Evolutionary conservation across 305 asterid genomes (phyloP).

Genomic region (Fraxinus albicans): DNA sequence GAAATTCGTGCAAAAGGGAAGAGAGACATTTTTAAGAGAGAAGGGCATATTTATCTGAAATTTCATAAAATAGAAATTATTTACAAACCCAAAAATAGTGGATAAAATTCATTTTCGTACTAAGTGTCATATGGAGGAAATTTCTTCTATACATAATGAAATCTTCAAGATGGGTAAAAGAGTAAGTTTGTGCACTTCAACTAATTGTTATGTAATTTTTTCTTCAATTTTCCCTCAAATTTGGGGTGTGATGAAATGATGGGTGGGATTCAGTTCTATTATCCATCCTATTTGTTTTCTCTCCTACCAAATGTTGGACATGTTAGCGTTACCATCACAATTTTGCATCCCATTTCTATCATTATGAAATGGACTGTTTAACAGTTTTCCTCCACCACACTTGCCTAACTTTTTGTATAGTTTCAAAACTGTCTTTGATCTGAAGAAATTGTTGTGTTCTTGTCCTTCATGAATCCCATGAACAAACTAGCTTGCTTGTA

Average conservation of each 20-base stretch:
- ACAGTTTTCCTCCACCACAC: background rate
- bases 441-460: background rate
- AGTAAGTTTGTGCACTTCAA: background rate
- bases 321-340: background rate
- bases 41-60: background rate
- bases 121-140: background rate
- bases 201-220: background rate
- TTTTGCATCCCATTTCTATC: background rate
- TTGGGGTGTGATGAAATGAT: background rate
- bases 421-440: background rate
- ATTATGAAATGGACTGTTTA: slow-evolving; percentile 1
- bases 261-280: background rate
- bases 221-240: background rate
- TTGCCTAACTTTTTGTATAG: background rate
- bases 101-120: background rate
- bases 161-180: background rate
- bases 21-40: background rate
- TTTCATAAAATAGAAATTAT: background rate
- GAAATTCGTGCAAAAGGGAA: background rate
- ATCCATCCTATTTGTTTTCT: background rate
- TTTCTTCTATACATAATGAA: background rate
- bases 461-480: background rate
- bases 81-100: background rate
- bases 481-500: background rate
- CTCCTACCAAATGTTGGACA: background rate